These are phyloP conservation scores for Phyllosticta capitalensis DNA, from an alignment of 2,329 filamentous ascomycete species.

Conservation along the genomic window DNA sequence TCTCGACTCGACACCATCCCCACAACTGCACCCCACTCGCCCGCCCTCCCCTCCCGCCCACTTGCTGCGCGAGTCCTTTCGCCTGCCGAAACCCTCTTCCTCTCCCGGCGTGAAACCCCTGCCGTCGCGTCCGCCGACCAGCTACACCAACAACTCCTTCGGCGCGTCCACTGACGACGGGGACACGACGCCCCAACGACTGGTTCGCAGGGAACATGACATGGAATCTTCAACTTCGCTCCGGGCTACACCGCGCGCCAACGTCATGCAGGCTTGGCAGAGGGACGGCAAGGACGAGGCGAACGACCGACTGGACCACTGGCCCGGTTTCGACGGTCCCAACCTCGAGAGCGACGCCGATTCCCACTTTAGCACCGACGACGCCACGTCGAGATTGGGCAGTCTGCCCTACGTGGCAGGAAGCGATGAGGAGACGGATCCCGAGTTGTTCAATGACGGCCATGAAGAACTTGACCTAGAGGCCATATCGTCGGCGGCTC, in stretches of 20 bases:
- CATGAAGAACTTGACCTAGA: slow-evolving; percentile 44
- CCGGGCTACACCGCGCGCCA: slow-evolving; percentile 1
- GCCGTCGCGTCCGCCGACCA: slow-evolving; percentile 10
- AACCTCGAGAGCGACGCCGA: slow-evolving; percentile 1
- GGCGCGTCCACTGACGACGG: slow-evolving; percentile 4
- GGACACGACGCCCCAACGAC: slow-evolving; percentile 7
- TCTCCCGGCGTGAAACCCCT: slow-evolving; percentile 23
- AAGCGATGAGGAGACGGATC: slow-evolving; percentile 27
- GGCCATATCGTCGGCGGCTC: slow-evolving; percentile 59
- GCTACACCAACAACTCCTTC: not conserved
- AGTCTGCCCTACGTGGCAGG: slow-evolving; percentile 18
- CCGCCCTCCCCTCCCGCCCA: slow-evolving; percentile 31
- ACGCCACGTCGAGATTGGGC: slow-evolving; percentile 20
- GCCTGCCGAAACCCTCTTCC: slow-evolving; percentile 16
- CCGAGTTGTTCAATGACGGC: slow-evolving; percentile 26
- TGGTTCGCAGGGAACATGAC: not conserved
- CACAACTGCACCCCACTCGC: slow-evolving; percentile 41
- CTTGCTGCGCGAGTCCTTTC: slow-evolving; percentile 21
- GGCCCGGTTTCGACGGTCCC: not conserved
- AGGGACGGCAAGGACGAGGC: slow-evolving; percentile 4
- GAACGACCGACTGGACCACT: not conserved
- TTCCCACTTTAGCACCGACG: slow-evolving; percentile 12
- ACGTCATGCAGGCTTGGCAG: slow-evolving; percentile 10
- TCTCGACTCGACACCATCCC: slow-evolving; percentile 32
- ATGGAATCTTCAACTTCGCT: not conserved